phyloP scores from a whole-genome alignment of 345 rosid species.

The Geranium rotundifolium region DNA sequence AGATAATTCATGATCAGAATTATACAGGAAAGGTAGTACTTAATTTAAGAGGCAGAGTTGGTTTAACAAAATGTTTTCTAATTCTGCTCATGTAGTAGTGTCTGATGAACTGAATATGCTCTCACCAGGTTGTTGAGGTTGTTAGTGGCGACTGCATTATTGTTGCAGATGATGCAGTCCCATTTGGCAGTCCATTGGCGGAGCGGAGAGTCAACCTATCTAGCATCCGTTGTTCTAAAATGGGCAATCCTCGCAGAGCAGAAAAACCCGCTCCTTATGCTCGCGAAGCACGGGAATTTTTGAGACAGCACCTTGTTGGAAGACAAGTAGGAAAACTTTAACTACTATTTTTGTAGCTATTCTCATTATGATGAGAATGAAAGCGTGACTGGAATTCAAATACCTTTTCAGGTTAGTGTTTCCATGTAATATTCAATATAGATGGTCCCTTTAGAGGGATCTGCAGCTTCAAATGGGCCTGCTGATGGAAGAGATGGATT shows the following conservation, averaged over 20 bases:
- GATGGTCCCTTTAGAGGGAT: constrained; percentile 51
- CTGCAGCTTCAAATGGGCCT: constrained; percentile 34
- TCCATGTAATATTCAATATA: constrained; percentile 94
- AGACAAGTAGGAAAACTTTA: constrained; percentile 38
- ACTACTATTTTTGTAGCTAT: neutral
- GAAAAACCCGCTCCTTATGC: constrained; percentile 92
- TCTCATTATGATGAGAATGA: neutral
- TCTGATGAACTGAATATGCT: constrained; percentile 3
- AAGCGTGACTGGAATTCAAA: neutral
- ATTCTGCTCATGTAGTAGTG: constrained; percentile 6
- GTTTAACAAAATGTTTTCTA: neutral
- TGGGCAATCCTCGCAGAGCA: constrained; percentile 77
- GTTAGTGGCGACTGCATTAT: constrained; percentile 91
- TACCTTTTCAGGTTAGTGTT: constrained; percentile 52
- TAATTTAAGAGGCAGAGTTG: neutral
- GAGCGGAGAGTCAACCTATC: constrained; percentile 87
- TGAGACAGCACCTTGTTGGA: constrained; percentile 72
- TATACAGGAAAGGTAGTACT: constrained; percentile 71
- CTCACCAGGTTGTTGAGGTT: constrained; percentile 77
- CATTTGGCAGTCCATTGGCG: constrained; percentile 70
- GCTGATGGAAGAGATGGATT: constrained; percentile 85
- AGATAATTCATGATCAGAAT: constrained; percentile 81
- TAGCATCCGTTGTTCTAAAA: constrained; percentile 83
- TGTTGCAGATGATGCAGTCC: constrained; percentile 86
- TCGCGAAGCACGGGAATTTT: constrained; percentile 78